Evolutionary conservation across 257 asterid species (phyloP).

Genomic region (Coffea canephora): DNA sequence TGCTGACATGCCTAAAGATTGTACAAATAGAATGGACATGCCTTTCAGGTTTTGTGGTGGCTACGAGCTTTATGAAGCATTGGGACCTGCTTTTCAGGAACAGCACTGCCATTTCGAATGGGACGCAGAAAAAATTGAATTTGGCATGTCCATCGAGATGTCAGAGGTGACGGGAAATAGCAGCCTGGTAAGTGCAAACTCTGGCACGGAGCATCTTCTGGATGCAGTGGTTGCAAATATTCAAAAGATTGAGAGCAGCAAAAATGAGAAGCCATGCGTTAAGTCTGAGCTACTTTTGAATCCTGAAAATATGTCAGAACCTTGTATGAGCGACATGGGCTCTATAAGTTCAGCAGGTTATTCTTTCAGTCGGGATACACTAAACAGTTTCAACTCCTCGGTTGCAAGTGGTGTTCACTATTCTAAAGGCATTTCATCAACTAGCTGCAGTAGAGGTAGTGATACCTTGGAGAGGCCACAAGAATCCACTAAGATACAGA

Average conservation of each 20-base stretch:
- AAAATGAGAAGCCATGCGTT: slow-evolving; percentile 39
- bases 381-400: slow-evolving; percentile 68
- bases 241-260: slow-evolving; percentile 39
- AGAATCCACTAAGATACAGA: slow-evolving; percentile 50
- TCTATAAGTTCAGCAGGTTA: slow-evolving; percentile 65
- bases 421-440: slow-evolving; percentile 58
- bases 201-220: slow-evolving; percentile 63
- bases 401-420: slow-evolving; percentile 47
- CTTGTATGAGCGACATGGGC: slow-evolving; percentile 58
- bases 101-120: slow-evolving; percentile 33
- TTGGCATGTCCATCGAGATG: slow-evolving; percentile 54
- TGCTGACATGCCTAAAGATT: slow-evolving; percentile 35
- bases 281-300: slow-evolving; percentile 45
- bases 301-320: slow-evolving; percentile 53
- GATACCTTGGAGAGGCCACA: slow-evolving; percentile 54
- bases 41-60: slow-evolving; percentile 71
- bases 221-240: slow-evolving; percentile 89
- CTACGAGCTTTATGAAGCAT: slow-evolving; percentile 81
- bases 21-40: slow-evolving; percentile 23
- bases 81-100: slow-evolving; percentile 68
- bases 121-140: slow-evolving; percentile 39
- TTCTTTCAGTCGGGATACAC: slow-evolving; percentile 60
- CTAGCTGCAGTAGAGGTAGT: slow-evolving; percentile 77
- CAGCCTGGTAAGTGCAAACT: slow-evolving; percentile 51
- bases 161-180: slow-evolving; percentile 55